Evolutionary conservation across 1,284 basidiomycete genomes (phyloP), one percentile per base, ranked within the genome.

Genomic region (Moniliella sp.): DNA sequence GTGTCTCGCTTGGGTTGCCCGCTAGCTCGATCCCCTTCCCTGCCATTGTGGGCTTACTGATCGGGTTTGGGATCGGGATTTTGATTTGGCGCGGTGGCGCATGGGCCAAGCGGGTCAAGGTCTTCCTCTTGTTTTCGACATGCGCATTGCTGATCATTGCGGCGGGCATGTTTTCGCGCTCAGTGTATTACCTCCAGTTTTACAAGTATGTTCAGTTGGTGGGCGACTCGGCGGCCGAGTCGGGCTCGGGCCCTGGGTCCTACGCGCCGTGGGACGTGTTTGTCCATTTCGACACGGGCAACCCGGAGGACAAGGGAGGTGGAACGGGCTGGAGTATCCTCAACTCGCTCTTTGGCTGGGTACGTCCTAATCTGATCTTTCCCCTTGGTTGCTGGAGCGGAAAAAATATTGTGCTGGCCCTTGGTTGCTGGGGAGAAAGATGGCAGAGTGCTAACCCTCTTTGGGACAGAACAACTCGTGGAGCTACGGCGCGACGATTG

Each of bases 251-350:
- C 11, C 46, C 50, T 1, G 54, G 52, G 1, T 38, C 33, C 12
- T 57, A 51, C 46, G 35, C n/a, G n/a, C n/a, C n/a, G n/a, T n/a
- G n/a, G n/a, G n/a, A n/a, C n/a, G n/a, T n/a, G n/a, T 86, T 81
- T 18, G 56, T 48, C 43, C 51, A 57, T 57, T 69, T 73, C 62
- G 84, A 86, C 61, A 79, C 81, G 43, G 86, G 73, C 32, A 78
- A 73, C 46, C 86, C 62, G 0, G 77, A 75, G 30, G 34, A 46
- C 36, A 39, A 51, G 42, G n/a, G n/a, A n/a, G n/a, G n/a, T n/a
- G n/a, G n/a, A n/a, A 45, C 49, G 37, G 51, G 52, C 11, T 57
- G 51, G 51, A 38, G 45, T 5, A 45, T 57, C n/a, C 31, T 57
- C 28, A 57, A 57, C 39, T 42, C 46, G 2, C 36, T 57, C 11